These are phyloP conservation scores for Phytophthora nicotianae DNA, from an alignment of 352 stramenopile genomes.

Conservation along the genomic window DNA sequence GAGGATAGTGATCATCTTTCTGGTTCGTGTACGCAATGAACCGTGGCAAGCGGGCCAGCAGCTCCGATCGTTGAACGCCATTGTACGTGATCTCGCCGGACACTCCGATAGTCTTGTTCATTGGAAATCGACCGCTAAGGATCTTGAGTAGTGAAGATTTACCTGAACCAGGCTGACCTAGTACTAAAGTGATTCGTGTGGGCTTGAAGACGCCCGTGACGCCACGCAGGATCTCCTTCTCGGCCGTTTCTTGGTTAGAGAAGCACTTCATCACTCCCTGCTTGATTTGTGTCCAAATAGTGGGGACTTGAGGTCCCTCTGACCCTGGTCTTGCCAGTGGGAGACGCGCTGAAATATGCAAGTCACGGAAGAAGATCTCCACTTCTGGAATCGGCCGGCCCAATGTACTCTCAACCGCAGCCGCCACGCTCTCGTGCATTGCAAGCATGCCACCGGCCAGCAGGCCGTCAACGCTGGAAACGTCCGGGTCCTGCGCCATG, in stretches of 20 bases:
- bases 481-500: conserved; percentile 20
- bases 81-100: conserved; percentile 54
- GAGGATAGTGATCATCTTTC: conserved; percentile 87
- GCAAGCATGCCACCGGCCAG: conserved; percentile 49
- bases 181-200: conserved; percentile 43
- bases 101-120: conserved; percentile 48
- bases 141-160: conserved; percentile 51
- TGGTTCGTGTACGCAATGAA: conserved; percentile 57
- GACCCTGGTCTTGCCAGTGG: conserved; percentile 21
- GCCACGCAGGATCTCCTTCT: conserved; percentile 48
- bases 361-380: conserved; percentile 57
- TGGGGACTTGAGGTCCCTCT: conserved; percentile 37
- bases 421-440: conserved; percentile 57
- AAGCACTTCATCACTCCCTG: conserved; percentile 26
- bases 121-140: conserved; percentile 48
- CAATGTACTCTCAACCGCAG: conserved; percentile 43
- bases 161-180: conserved; percentile 44
- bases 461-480: conserved; percentile 52
- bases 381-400: conserved; percentile 53
- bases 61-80: conserved; percentile 23
- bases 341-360: conserved; percentile 46
- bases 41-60: conserved; percentile 36
- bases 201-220: conserved; percentile 45
- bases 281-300: conserved; percentile 37
- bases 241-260: conserved; percentile 29